phyloP scores from a whole-genome alignment of 495 filamentous ascomycete genomes.

The Penicillium roqueforti region DNA sequence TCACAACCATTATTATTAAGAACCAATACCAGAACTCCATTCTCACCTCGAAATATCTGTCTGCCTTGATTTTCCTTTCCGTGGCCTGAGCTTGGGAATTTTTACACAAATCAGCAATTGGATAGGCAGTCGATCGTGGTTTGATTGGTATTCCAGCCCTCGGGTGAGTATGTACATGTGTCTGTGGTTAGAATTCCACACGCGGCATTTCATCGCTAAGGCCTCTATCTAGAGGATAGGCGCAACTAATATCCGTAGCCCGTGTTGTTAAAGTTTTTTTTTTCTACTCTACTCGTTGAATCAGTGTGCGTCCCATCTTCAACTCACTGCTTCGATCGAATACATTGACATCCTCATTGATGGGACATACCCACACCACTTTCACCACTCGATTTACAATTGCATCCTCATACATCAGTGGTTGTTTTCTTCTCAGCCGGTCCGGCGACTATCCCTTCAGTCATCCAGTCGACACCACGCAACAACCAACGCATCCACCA shows the following conservation, averaged over 20 bases:
- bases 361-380: neutral
- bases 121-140: conserved; percentile 3
- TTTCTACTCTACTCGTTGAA: neutral
- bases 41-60: neutral
- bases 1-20: neutral
- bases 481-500: neutral
- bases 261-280: neutral
- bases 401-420: neutral
- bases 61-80: neutral
- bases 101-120: neutral
- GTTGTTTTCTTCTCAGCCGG: neutral
- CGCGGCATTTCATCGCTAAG: conserved; percentile 6
- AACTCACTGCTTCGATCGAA: neutral
- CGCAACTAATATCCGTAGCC: conserved; percentile 8
- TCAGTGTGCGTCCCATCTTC: neutral
- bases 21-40: neutral
- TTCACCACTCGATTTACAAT: neutral
- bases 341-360: neutral
- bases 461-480: neutral
- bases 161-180: neutral
- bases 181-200: conserved; percentile 11
- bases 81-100: neutral
- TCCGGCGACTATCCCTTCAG: neutral
- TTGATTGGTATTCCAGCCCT: conserved; percentile 8
- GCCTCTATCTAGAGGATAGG: conserved; percentile 16